phyloP scores from a whole-genome alignment of 2,329 filamentous ascomycete genomes.

The Ustulina deusta region DNA sequence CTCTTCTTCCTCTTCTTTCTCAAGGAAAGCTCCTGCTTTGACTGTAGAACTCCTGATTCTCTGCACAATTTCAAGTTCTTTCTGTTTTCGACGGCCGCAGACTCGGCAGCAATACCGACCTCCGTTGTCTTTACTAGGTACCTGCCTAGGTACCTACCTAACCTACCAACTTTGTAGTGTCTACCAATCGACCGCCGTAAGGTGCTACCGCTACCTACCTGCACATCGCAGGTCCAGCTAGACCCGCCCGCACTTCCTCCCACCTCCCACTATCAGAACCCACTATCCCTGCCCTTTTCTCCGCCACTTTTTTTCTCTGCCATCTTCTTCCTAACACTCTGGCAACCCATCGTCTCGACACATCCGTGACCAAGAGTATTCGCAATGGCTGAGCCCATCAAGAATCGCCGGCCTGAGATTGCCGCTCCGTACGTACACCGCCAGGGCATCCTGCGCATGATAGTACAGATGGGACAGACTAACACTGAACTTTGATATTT shows the following conservation, averaged over 20 bases:
- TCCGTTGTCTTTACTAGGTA: not conserved
- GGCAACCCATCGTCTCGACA: constrained; percentile 41
- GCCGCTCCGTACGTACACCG: constrained; percentile 67
- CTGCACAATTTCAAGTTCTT: constrained; percentile 1
- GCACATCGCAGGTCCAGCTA: constrained; percentile 21
- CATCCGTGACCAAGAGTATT: constrained; percentile 46
- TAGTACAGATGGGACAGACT: constrained; percentile 44
- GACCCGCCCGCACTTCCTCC: constrained; percentile 40
- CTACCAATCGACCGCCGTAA: not conserved
- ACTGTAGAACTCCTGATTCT: not conserved
- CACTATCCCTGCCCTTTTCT: constrained; percentile 45
- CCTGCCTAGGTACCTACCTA: not conserved
- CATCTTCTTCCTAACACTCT: constrained; percentile 41
- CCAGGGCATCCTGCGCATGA: constrained; percentile 36
- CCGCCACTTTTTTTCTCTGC: constrained; percentile 44
- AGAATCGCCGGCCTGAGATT: constrained; percentile 70
- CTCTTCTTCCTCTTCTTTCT: not conserved
- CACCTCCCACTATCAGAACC: constrained; percentile 43
- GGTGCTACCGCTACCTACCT: not conserved
- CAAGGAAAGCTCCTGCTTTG: not conserved
- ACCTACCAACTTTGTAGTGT: not conserved
- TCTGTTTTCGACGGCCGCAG: constrained; percentile 2
- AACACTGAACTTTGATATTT: constrained; percentile 55
- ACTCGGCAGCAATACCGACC: constrained; percentile 7
- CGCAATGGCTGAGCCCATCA: constrained; percentile 73